Base-by-base conservation (phyloP, 2,329 filamentous ascomycete genomes). In the Sordariomycetes sp. region DNA sequence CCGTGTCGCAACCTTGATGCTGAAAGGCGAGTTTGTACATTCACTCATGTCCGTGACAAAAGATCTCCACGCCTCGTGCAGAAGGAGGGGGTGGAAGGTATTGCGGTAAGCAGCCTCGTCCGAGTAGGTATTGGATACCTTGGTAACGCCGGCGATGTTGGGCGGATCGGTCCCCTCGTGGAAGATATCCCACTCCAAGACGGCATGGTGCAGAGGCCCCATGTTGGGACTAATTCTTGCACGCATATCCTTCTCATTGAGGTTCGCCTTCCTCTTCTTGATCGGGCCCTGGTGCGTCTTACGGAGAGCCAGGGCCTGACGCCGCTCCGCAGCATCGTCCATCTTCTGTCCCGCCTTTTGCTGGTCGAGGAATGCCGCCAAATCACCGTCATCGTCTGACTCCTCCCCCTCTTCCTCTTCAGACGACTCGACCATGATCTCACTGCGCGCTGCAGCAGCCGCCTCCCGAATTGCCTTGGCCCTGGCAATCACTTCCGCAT, bases 181-280 rank as follows among this genome's bases (percentile, higher is more conserved):
- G 69, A 96, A 99, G 62, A 95, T 95, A 62, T 99, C 89, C 94
- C 94, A 99, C 58, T 87, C 81, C 2, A 99, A 80, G 55, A 99
- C 90, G 20, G 86, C 86, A 64, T 87, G 85, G 67, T 97, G 94
- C 34, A 99, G 73, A 17, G 82, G 78, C 42, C 90, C 86, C 72
- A 99, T 86, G 62, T 95, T 89, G 8, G 95, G 94, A 35, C 91
- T 87, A 59, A 99, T 77, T 61, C 94, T 86, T 61, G 94, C 92
- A 63, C 92, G 86, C 83, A 96, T 92, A 70, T 99, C 94, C 70
- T 95, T 95, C 52, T 86, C 83, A 17, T 90, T 92, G 54, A 92
- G 83, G 61, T 86, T 77, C 55, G 90, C 81, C 67, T 89, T 88
- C 62, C 82, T 75, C 73, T 96, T 96, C 71, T 90, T 92, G 58